These are phyloP conservation scores for Pezicula carpinea DNA, from an alignment of 2,329 filamentous ascomycete genomes.

Conservation along the genomic window DNA sequence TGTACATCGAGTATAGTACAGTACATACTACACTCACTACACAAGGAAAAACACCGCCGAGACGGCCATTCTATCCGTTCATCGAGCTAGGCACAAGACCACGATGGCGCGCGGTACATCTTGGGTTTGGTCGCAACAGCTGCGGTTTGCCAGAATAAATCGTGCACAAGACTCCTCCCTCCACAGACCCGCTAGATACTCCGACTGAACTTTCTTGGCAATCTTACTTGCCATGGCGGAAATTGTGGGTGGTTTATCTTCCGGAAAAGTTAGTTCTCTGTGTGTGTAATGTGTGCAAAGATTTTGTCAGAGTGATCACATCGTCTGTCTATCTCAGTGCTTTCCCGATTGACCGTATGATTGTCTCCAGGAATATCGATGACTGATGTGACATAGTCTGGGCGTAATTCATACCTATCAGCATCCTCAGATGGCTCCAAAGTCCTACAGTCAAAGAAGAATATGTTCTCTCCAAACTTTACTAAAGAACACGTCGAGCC, in stretches of 20 bases:
- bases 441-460: slow-evolving; percentile 14
- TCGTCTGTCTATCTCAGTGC: background rate
- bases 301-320: slow-evolving; percentile 9
- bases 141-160: slow-evolving; percentile 8
- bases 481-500: slow-evolving; percentile 11
- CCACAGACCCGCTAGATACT: slow-evolving; percentile 11
- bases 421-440: slow-evolving; percentile 3
- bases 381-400: slow-evolving; percentile 6
- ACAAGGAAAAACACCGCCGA: slow-evolving; percentile 2
- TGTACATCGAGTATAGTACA: slow-evolving; percentile 8
- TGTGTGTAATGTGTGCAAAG: slow-evolving; percentile 9
- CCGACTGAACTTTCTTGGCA: background rate
- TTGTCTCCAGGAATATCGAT: background rate
- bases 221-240: slow-evolving; percentile 10
- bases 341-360: background rate
- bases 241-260: slow-evolving; percentile 12
- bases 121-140: background rate
- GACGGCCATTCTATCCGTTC: slow-evolving; percentile 4
- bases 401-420: slow-evolving; percentile 2
- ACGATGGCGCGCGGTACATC: slow-evolving; percentile 9
- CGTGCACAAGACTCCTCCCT: slow-evolving; percentile 4
- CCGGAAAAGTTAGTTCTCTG: slow-evolving; percentile 6
- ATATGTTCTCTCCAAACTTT: slow-evolving; percentile 12
- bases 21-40: slow-evolving; percentile 2
- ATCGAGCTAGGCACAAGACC: slow-evolving; percentile 13